Evolutionary conservation across 1,139 yeast species (phyloP), one percentile per base, ranked within the genome.

Genomic region (Arxiozyma heterogenica): DNA sequence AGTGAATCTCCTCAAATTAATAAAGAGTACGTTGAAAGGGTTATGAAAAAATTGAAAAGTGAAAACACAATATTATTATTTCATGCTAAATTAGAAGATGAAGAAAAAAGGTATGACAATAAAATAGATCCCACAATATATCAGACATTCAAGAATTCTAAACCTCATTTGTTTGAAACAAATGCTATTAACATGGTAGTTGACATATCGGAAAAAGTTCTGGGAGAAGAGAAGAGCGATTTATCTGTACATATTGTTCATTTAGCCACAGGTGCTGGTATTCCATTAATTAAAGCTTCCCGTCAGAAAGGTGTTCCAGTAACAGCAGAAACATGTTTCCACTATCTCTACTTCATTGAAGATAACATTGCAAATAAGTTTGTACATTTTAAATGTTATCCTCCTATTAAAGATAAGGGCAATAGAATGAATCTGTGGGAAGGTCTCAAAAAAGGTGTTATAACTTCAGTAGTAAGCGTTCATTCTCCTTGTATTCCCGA

Each of bases 401-500:
- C 98, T 1, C 98, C 98, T 6, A 89, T 91, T 60, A 78, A 97
- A 61, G 75, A 86, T 1, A 82, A 84, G 57, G 76, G 75, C 49
- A 91, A 90, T 70, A 77, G 93, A 60, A 74, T 77, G 51, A 73
- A 78, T 51, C 75, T 91, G 49, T 91, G 97, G 97, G 73, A 76
- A 52, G 96, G 93, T 0, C 73, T 91, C 51, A 69, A 80, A 53
- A 75, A 76, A 42, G 82, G 81, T 42, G 73, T 83, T 45, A 84
- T 91, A 58, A 79, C 87, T n/a, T 83, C 96, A 1, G 94, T 90
- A 12, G 97, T 91, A 1, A 86, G 95, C 17, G 98, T 91, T 67
- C 98, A 91, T 71, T 88, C 96, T 2, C 98, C 97, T 7, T 91
- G 98, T 71, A 88, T 96, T 0, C 96, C 97, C 0, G 89, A 88